phyloP scores from a whole-genome alignment of 495 filamentous ascomycete species.

The Lasiosphaeris hirsuta region DNA sequence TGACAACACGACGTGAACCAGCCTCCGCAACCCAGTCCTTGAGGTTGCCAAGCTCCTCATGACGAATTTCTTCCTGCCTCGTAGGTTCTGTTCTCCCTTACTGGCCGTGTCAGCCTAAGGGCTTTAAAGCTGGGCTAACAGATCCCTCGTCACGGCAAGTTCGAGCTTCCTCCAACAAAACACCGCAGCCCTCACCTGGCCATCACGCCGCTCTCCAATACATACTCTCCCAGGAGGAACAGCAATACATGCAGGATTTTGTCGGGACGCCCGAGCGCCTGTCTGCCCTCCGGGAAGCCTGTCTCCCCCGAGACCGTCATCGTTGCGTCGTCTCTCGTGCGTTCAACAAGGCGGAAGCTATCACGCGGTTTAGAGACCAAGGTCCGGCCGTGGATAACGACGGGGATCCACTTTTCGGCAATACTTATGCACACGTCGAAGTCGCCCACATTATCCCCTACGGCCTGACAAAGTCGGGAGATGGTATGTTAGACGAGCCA shows the following conservation, averaged over 20 bases:
- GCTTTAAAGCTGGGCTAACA: too few relatives aligned
- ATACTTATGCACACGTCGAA: background rate
- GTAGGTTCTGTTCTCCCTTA: too few relatives aligned
- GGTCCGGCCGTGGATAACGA: constrained; percentile 15
- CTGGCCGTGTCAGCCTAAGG: too few relatives aligned
- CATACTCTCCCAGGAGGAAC: constrained; percentile 7
- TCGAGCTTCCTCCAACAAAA: constrained; percentile 22
- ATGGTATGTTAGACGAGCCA: too few relatives aligned
- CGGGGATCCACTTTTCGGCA: constrained; percentile 7
- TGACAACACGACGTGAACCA: constrained; percentile 10
- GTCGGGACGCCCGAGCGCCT: constrained; percentile 17
- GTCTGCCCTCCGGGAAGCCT: constrained; percentile 10
- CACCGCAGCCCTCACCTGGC: constrained; percentile 21
- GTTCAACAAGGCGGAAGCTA: constrained; percentile 5
- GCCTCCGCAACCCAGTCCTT: constrained; percentile 8
- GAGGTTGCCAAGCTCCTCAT: constrained; percentile 22
- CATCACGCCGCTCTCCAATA: constrained; percentile 16
- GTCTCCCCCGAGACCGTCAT: constrained; percentile 20
- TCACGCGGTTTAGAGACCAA: background rate
- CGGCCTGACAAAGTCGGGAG: too few relatives aligned
- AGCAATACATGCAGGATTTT: constrained; percentile 6
- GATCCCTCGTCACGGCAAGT: too few relatives aligned
- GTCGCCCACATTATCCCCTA: too few relatives aligned
- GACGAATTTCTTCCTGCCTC: constrained; percentile 14
- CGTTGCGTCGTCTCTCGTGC: constrained; percentile 16